Conservation (phyloP, 305 asterid species). For the Lippia alba region DNA sequence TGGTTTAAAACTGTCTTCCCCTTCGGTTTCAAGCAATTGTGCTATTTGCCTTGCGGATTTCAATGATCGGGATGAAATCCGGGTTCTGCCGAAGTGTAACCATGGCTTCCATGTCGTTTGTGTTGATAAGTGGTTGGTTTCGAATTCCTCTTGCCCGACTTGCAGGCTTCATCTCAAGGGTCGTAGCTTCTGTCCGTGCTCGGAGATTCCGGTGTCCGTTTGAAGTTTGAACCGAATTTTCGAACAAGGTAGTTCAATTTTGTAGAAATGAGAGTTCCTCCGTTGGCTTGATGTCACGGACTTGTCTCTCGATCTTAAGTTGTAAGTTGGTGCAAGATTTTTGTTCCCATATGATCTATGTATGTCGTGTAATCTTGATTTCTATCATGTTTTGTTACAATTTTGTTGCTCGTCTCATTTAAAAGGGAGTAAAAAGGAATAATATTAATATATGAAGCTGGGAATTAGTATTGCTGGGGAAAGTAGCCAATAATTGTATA, state of each 20-base stretch:
- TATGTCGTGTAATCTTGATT: not conserved
- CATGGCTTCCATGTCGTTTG: conserved; percentile 35
- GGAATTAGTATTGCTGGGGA: not conserved
- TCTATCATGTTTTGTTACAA: not conserved
- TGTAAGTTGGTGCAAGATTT: too few species aligned
- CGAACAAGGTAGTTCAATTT: not conserved
- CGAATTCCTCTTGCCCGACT: conserved; percentile 39
- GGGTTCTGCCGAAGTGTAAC: conserved; percentile 32
- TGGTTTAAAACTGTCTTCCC: conserved; percentile 5
- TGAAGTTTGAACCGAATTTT: not conserved
- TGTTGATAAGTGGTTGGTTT: conserved; percentile 35
- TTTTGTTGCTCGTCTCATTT: too few species aligned
- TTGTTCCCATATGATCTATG: too few species aligned
- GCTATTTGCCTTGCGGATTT: conserved; percentile 35
- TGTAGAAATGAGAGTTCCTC: not conserved
- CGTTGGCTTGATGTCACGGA: too few species aligned
- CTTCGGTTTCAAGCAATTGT: not conserved
- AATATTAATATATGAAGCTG: too few species aligned
- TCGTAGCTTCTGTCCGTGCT: not conserved
- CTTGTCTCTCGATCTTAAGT: too few species aligned
- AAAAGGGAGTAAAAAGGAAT: too few species aligned
- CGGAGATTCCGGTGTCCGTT: not conserved
- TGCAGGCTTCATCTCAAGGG: conserved; percentile 30
- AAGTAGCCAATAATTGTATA: not conserved
- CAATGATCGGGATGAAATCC: conserved; percentile 15